A percentile compares a stretch with the other conserved stretches of the same genome.
phyloP scores from a whole-genome alignment of 768 basidiomycete genomes.

The Dacryopinax spathularia region DNA sequence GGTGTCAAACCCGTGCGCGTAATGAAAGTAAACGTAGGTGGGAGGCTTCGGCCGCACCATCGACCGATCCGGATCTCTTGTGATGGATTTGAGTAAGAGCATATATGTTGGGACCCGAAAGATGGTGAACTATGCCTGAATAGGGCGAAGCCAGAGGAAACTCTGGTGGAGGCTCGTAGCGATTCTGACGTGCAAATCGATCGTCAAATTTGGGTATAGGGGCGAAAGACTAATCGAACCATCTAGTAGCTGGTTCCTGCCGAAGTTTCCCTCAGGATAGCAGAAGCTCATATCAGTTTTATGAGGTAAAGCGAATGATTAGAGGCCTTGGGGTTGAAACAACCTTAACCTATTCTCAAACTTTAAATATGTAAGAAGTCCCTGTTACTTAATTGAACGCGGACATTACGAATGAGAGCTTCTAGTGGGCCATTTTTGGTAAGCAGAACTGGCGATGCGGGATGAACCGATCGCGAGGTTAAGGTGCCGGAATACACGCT shows the following conservation, averaged over 20 bases:
- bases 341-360: constrained; percentile 74
- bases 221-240: constrained; percentile 94
- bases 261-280: constrained; percentile 75
- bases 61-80: constrained; percentile 60
- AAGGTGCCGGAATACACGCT: constrained; percentile 67
- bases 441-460: constrained; percentile 59
- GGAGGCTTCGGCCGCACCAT: constrained; percentile 54
- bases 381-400: constrained; percentile 39
- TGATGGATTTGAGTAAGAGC: constrained; percentile 66
- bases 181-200: constrained; percentile 94
- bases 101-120: constrained; percentile 78
- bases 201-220: constrained; percentile 91
- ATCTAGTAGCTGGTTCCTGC: constrained; percentile 88
- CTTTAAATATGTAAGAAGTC: constrained; percentile 50
- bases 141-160: constrained; percentile 91
- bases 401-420: constrained; percentile 55
- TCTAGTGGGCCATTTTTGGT: constrained; percentile 63
- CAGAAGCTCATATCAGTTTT: constrained; percentile 45
- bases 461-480: constrained; percentile 59
- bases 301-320: constrained; percentile 62
- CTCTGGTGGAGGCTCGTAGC: constrained; percentile 91
- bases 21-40: constrained; percentile 62
- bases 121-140: constrained; percentile 83
- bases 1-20: constrained; percentile 53
- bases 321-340: constrained; percentile 80